Evolutionary conservation across 2,329 filamentous ascomycete species (phyloP).

Genomic region (Sporothrix schenckii): DNA sequence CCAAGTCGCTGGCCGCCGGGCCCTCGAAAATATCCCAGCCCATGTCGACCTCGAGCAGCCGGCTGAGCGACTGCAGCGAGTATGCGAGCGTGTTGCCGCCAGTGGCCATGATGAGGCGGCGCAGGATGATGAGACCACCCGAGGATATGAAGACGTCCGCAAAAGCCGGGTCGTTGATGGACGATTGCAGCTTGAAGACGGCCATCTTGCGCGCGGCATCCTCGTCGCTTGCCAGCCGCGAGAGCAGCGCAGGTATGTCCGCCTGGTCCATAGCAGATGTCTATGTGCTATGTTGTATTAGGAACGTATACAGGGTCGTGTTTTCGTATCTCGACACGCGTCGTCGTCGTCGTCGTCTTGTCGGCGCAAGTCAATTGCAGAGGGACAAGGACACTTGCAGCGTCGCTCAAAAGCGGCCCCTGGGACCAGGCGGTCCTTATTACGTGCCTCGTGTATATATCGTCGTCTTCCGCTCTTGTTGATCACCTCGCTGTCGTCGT

Average conservation of each 20-base stretch:
- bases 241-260: conserved; percentile 66
- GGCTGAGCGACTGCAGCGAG: conserved; percentile 83
- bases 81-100: conserved; percentile 95
- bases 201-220: conserved; percentile 98
- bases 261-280: conserved; percentile 61
- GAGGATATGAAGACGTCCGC: conserved; percentile 94
- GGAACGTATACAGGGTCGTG: not conserved
- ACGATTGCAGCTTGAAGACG: conserved; percentile 94
- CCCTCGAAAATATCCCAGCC: conserved; percentile 88
- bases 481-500: not conserved
- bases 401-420: not conserved
- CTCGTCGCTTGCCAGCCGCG: conserved; percentile 69
- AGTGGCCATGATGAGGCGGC: conserved; percentile 79
- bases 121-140: conserved; percentile 78
- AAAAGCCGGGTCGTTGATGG: conserved; percentile 94
- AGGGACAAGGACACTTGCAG: conserved; percentile 10
- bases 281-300: no score
- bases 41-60: conserved; percentile 92
- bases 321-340: not conserved
- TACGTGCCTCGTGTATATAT: not conserved
- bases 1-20: conserved; percentile 64
- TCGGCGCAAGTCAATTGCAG: not conserved
- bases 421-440: not conserved
- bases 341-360: conserved; percentile 10
- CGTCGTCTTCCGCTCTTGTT: not conserved